Percentiles rank a stretch among this genome's conserved stretches.
Conservation (phyloP, 2,329 filamentous ascomycete genomes). For the Dactylellina haptotyla region DNA sequence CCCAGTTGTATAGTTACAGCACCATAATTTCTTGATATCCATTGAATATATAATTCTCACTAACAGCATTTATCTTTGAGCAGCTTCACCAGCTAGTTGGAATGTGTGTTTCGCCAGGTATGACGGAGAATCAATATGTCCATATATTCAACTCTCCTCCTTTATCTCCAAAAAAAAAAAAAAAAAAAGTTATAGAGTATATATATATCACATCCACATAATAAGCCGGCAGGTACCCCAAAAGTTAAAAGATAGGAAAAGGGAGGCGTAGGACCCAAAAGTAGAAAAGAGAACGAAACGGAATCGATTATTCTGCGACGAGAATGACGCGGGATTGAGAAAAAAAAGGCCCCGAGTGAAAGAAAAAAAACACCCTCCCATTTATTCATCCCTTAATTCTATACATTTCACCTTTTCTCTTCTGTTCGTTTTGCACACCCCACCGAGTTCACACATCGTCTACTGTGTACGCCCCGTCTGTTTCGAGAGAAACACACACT, state of each 20-base stretch:
- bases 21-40: too few relatives aligned
- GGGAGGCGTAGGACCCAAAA: background rate
- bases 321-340: background rate
- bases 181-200: background rate
- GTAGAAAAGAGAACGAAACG: conserved; percentile 2
- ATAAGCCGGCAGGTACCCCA: too few relatives aligned
- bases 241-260: background rate
- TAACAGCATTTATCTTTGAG: too few relatives aligned
- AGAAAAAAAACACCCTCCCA: conserved; percentile 12
- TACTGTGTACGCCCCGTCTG: too few relatives aligned
- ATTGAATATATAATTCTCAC: too few relatives aligned
- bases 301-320: conserved; percentile 49
- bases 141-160: background rate
- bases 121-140: background rate
- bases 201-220: conserved; percentile 12
- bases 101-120: background rate
- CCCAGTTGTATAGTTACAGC: too few relatives aligned
- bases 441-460: background rate
- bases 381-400: conserved; percentile 22
- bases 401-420: conserved; percentile 22
- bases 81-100: background rate
- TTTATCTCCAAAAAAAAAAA: conserved; percentile 1
- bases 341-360: background rate
- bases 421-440: background rate
- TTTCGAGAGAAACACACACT: too few relatives aligned